A percentile compares a stretch with the other conserved stretches of the same genome.
Evolutionary conservation across 768 basidiomycete genomes (phyloP).

Genomic region (Holtermanniella nyarrowii): DNA sequence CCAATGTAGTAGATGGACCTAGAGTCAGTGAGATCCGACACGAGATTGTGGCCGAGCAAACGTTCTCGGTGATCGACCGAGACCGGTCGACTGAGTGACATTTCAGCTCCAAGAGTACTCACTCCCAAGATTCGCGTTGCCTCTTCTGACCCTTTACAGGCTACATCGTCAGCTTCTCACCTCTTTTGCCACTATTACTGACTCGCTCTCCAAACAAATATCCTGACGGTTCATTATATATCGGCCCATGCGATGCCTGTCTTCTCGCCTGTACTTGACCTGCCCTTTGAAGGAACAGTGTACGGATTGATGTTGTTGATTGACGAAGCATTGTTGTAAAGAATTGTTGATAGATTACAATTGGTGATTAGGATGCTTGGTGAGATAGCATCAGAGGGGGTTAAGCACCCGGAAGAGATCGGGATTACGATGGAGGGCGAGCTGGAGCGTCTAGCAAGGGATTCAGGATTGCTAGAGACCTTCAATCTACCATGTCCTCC

Average conservation of each 20-base stretch:
- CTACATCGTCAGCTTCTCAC: background rate
- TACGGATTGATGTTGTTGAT: no score
- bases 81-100: background rate
- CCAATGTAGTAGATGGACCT: conserved; percentile 70
- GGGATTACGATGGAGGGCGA: no score
- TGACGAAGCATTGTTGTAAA: no score
- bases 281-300: no score
- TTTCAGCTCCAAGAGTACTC: conserved; percentile 9
- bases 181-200: conserved; percentile 15
- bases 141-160: conserved; percentile 48
- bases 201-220: conserved; percentile 86
- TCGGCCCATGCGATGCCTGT: conserved; percentile 48
- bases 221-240: conserved; percentile 81
- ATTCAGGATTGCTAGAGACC: no score
- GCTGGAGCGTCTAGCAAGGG: no score
- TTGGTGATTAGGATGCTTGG: no score
- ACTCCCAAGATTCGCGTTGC: conserved; percentile 80
- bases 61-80: background rate
- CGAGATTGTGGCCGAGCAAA: background rate
- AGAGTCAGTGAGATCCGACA: background rate
- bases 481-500: no score
- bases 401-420: no score
- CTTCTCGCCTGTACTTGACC: no score
- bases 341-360: no score
- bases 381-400: no score